A percentile compares a stretch with the other conserved stretches of the same genome.
phyloP scores from a whole-genome alignment of 2,329 filamentous ascomycete genomes.

The Botrytis aclada region DNA sequence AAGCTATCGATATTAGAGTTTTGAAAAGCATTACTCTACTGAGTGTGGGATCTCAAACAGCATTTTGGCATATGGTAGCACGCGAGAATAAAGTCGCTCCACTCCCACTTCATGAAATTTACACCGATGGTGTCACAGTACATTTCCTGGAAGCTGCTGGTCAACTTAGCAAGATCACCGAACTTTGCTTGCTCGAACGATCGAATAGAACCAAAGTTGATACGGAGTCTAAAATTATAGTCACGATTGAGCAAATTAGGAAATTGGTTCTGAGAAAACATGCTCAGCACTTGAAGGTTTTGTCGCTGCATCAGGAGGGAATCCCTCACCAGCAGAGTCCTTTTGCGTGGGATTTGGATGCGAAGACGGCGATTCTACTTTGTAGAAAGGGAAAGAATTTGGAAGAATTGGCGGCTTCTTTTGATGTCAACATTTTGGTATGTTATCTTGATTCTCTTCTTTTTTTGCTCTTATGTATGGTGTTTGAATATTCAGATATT shows the following conservation, averaged over 20 bases:
- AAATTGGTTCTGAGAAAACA: constrained; percentile 57
- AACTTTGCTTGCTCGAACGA: constrained; percentile 59
- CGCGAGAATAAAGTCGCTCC: constrained; percentile 52
- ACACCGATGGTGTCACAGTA: constrained; percentile 59
- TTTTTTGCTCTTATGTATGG: not conserved
- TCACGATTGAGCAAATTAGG: constrained; percentile 57
- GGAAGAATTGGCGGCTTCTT: constrained; percentile 54
- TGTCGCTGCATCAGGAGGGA: constrained; percentile 59
- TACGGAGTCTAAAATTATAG: constrained; percentile 48
- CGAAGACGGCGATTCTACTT: constrained; percentile 53
- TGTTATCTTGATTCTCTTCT: constrained; percentile 29
- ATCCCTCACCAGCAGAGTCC: constrained; percentile 52
- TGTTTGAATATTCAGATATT: not conserved
- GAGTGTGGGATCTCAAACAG: constrained; percentile 59
- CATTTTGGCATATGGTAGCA: constrained; percentile 56
- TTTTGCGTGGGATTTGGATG: constrained; percentile 55
- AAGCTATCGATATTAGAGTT: constrained; percentile 54
- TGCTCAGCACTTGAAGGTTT: constrained; percentile 48
- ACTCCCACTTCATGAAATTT: constrained; percentile 55
- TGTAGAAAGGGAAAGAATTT: constrained; percentile 49
- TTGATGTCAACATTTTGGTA: constrained; percentile 54
- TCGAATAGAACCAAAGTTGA: constrained; percentile 50
- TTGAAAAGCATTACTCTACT: constrained; percentile 59
- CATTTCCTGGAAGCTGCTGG: constrained; percentile 53
- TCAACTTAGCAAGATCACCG: constrained; percentile 52